Percentiles rank a stretch among this genome's conserved stretches.
Conservation (phyloP, 129 eudicot genomes). For the Centrapalus pauciflorus region DNA sequence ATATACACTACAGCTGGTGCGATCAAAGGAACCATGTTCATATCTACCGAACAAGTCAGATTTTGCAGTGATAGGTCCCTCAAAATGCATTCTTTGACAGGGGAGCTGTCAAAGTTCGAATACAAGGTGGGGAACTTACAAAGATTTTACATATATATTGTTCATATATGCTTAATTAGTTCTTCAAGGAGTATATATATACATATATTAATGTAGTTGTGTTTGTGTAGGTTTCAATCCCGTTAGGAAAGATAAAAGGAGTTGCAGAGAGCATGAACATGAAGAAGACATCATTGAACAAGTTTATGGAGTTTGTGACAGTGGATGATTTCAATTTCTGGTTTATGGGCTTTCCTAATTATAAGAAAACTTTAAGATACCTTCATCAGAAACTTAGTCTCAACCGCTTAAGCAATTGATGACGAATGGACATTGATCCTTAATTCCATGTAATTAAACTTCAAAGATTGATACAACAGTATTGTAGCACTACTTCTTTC, state of each 20-base stretch:
- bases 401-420: background rate
- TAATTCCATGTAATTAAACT: slow-evolving; percentile 2
- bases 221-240: slow-evolving; percentile 22
- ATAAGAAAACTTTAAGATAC: slow-evolving; percentile 19
- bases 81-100: slow-evolving; percentile 18
- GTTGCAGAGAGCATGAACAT: slow-evolving; percentile 21
- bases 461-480: too few relatives aligned
- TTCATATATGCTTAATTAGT: background rate
- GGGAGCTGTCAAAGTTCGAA: slow-evolving; percentile 24
- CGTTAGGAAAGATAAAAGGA: slow-evolving; percentile 19
- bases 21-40: too few relatives aligned
- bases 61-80: slow-evolving; percentile 33
- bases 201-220: too few relatives aligned
- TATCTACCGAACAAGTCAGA: slow-evolving; percentile 25
- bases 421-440: background rate
- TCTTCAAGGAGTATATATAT: background rate
- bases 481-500: background rate
- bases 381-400: slow-evolving; percentile 19
- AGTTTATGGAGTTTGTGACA: slow-evolving; percentile 21
- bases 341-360: slow-evolving; percentile 21
- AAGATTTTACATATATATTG: background rate
- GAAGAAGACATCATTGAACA: slow-evolving; percentile 33
- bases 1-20: too few relatives aligned
- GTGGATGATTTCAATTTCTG: slow-evolving; percentile 35
- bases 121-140: slow-evolving; percentile 25